Percentiles rank a stretch among this genome's conserved stretches.
These are phyloP conservation scores for Boletus tylopilopsis DNA, from an alignment of 768 basidiomycete genomes.

Conservation along the genomic window DNA sequence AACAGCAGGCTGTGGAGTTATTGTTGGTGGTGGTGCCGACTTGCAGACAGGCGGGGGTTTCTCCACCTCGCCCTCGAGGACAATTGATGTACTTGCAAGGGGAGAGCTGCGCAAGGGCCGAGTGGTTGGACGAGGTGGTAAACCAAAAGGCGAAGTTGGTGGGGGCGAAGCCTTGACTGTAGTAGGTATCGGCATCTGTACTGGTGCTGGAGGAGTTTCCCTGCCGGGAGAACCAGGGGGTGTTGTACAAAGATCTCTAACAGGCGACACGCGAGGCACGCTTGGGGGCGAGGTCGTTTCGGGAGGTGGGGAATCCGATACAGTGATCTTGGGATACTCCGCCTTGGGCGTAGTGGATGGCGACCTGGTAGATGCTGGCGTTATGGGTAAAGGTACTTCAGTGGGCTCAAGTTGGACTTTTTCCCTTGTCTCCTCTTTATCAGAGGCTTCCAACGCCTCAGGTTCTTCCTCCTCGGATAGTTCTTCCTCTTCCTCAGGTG, in stretches of 20 bases:
- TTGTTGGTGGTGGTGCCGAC: constrained; percentile 18
- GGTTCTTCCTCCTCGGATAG: constrained; percentile 8
- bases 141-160: constrained; percentile 38
- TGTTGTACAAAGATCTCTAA: constrained; percentile 50
- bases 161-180: constrained; percentile 15
- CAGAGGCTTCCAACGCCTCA: constrained; percentile 2
- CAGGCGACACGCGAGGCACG: constrained; percentile 28
- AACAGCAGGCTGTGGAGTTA: constrained; percentile 35
- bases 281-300: constrained; percentile 20
- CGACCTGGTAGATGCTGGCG: constrained; percentile 45
- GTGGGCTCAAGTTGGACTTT: constrained; percentile 22
- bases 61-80: constrained; percentile 37
- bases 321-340: constrained; percentile 41
- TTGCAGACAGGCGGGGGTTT: constrained; percentile 13
- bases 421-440: constrained; percentile 20
- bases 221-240: constrained; percentile 62
- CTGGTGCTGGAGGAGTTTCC: constrained; percentile 25
- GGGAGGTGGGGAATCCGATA: constrained; percentile 32
- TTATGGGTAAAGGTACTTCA: constrained; percentile 16
- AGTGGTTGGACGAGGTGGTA: constrained; percentile 44
- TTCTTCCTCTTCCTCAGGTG: not conserved
- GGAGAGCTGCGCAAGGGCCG: constrained; percentile 77
- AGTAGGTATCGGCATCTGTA: constrained; percentile 15
- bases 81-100: constrained; percentile 53
- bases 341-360: constrained; percentile 58